Evolutionary conservation across 768 basidiomycete species (phyloP).

Genomic region (Termitomyces sp.): DNA sequence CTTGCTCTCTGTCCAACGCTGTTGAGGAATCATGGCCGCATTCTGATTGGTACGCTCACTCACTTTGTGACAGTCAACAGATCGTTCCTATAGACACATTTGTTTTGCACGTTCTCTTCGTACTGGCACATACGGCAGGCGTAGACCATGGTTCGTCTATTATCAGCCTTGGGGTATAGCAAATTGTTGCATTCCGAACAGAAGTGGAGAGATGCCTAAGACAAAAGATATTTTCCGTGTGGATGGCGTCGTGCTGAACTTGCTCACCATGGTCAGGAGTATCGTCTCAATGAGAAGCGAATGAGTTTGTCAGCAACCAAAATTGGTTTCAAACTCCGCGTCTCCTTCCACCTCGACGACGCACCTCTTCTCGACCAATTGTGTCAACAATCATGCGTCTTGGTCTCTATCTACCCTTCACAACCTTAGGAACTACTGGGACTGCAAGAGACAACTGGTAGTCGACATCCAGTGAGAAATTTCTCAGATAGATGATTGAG

Average conservation of each 20-base stretch:
- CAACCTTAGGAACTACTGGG: too few relatives aligned
- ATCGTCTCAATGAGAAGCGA: neutral
- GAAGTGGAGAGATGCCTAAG: slow-evolving; percentile 80
- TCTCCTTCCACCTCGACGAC: too few relatives aligned
- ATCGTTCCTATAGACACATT: slow-evolving; percentile 92
- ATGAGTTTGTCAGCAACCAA: neutral
- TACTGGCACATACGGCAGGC: slow-evolving; percentile 88
- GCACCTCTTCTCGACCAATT: too few relatives aligned
- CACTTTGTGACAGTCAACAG: slow-evolving; percentile 91
- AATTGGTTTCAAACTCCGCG: neutral
- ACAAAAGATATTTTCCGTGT: neutral
- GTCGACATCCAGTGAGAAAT: neutral
- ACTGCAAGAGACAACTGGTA: neutral
- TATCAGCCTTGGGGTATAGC: slow-evolving; percentile 90
- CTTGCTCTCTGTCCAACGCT: slow-evolving; percentile 68
- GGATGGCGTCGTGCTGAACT: neutral
- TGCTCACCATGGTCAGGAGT: slow-evolving; percentile 1
- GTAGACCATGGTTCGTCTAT: slow-evolving; percentile 81
- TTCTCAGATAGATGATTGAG: neutral
- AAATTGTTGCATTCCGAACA: slow-evolving; percentile 96
- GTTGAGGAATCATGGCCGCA: slow-evolving; percentile 1
- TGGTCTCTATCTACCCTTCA: neutral
- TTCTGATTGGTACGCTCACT: slow-evolving; percentile 20
- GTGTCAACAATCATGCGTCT: too few relatives aligned
- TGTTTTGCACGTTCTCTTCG: slow-evolving; percentile 81